phyloP scores from a whole-genome alignment of 1,284 basidiomycete genomes.

The Tylopilus sp. region DNA sequence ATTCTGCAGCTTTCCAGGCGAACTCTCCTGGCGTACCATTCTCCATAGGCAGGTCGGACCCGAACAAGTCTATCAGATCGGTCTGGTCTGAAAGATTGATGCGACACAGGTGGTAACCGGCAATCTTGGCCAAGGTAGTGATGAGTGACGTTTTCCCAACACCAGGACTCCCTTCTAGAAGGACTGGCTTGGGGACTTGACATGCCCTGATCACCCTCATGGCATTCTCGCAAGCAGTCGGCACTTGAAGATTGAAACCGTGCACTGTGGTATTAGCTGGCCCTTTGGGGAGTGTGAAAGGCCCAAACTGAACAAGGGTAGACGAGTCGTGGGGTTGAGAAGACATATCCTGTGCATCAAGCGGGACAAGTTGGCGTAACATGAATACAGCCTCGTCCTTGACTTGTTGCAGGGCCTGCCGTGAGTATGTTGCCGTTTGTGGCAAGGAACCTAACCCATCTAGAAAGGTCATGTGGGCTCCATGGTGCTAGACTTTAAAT shows the following conservation, averaged over 20 bases:
- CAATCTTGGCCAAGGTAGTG: constrained; percentile 82
- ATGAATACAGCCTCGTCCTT: constrained; percentile 57
- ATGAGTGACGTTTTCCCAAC: constrained; percentile 99
- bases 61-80: constrained; percentile 95
- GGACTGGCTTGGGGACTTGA: constrained; percentile 89
- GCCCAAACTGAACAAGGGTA: constrained; percentile 68
- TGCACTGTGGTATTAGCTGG: constrained; percentile 47
- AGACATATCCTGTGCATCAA: constrained; percentile 41
- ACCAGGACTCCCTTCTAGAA: constrained; percentile 97
- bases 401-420: constrained; percentile 55
- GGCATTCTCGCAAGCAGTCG: constrained; percentile 89
- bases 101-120: constrained; percentile 85
- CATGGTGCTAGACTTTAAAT: constrained; percentile 70
- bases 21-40: constrained; percentile 92
- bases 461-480: constrained; percentile 84
- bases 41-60: constrained; percentile 94
- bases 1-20: constrained; percentile 97
- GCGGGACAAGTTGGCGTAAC: constrained; percentile 61
- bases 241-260: constrained; percentile 86
- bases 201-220: constrained; percentile 90
- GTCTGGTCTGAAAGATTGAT: constrained; percentile 99
- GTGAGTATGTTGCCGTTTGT: constrained; percentile 65
- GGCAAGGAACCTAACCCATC: constrained; percentile 84
- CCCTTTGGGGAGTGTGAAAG: constrained; percentile 77
- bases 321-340: constrained; percentile 47